phyloP scores from a whole-genome alignment of 1,284 basidiomycete genomes.

The Lignosus rhinocerotis region DNA sequence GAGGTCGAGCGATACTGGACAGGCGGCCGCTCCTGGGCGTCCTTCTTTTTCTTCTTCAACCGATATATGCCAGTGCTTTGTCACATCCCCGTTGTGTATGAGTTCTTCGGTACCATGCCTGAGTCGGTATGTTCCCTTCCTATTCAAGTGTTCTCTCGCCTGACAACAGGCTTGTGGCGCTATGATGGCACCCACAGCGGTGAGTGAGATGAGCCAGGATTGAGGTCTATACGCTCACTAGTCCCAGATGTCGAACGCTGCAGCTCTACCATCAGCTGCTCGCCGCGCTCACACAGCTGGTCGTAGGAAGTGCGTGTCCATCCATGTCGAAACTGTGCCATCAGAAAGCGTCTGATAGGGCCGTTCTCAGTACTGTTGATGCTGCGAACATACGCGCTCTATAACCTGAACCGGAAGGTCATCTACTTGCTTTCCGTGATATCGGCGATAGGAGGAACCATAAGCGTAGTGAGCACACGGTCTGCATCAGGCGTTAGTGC shows the following conservation, averaged over 20 bases:
- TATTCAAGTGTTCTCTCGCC: not conserved
- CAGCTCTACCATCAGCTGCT: slow-evolving; percentile 9
- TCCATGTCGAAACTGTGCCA: not conserved
- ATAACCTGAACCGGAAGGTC: not conserved
- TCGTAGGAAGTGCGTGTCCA: not conserved
- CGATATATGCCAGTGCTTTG: slow-evolving; percentile 7
- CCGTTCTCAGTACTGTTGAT: not conserved
- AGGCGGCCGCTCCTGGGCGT: not conserved
- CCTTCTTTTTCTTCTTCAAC: slow-evolving; percentile 14
- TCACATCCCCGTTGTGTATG: slow-evolving; percentile 4
- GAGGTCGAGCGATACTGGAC: slow-evolving; percentile 24
- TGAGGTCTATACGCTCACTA: not conserved
- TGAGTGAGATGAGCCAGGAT: not conserved
- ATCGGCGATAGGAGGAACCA: not conserved
- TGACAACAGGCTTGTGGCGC: not conserved
- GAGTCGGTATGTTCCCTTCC: slow-evolving; percentile 3
- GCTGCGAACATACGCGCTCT: slow-evolving; percentile 5
- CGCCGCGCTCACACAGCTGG: not conserved
- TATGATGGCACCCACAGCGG: not conserved
- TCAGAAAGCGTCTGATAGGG: not conserved
- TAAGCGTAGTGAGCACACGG: not conserved
- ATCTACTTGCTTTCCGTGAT: not conserved
- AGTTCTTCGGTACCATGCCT: slow-evolving; percentile 9
- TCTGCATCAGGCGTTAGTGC: not conserved
- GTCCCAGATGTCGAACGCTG: slow-evolving; percentile 4